A percentile compares a stretch with the other conserved stretches of the same genome.
phyloP scores from a whole-genome alignment of 148 eudicot genomes.

The Silene conica region DNA sequence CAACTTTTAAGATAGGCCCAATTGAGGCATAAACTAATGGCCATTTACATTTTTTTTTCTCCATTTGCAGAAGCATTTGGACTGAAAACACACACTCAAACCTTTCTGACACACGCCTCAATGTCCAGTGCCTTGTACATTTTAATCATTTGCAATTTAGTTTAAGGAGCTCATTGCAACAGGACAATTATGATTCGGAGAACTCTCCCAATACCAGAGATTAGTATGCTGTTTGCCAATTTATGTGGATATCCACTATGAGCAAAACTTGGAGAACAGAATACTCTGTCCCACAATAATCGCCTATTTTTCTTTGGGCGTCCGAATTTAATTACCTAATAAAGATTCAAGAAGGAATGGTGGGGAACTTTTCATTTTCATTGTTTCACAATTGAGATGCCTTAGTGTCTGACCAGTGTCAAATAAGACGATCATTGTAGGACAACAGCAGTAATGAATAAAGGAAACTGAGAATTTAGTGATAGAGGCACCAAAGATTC shows the following conservation, averaged over 20 bases:
- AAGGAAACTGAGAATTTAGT: not conserved
- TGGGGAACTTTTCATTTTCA: conserved; percentile 2
- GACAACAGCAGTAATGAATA: not conserved
- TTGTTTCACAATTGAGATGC: not conserved
- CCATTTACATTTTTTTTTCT: not conserved
- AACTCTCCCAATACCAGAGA: conserved; percentile 2
- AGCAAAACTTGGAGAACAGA: not conserved
- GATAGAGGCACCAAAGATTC: not conserved
- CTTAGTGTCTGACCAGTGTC: conserved; percentile 1
- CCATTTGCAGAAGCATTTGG: conserved; percentile 2
- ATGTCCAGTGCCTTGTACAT: not conserved
- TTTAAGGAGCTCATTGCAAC: not conserved
- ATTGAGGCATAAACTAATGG: not conserved
- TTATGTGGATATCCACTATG: not conserved
- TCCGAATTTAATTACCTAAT: not conserved
- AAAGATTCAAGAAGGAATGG: not conserved
- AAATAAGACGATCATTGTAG: not conserved
- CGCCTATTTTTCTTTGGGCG: not conserved
- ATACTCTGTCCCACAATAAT: not conserved
- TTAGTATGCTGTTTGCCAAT: not conserved
- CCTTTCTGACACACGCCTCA: not conserved
- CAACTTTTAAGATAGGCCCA: not conserved
- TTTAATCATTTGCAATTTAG: not conserved
- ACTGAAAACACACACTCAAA: not conserved
- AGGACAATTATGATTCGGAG: not conserved